Evolutionary conservation across 2,329 filamentous ascomycete genomes (phyloP).

Genomic region (Pseudocercospora musae): DNA sequence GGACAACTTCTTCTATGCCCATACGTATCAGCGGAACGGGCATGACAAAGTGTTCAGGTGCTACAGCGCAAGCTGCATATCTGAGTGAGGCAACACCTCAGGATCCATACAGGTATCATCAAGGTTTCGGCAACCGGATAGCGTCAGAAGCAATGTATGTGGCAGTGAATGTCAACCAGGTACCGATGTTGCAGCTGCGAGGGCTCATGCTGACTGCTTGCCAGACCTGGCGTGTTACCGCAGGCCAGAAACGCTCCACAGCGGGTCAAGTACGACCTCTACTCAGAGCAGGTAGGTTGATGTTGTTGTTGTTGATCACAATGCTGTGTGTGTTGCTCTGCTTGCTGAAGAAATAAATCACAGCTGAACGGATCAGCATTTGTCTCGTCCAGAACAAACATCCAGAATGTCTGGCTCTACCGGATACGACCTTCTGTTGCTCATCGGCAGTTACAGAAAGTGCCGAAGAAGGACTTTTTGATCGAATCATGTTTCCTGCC

Average conservation of each 20-base stretch:
- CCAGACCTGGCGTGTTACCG: slow-evolving; percentile 19
- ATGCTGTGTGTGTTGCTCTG: background rate
- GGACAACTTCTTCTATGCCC: background rate
- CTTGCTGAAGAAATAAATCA: background rate
- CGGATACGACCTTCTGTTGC: slow-evolving; percentile 32
- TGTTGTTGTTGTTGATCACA: background rate
- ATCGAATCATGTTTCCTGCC: slow-evolving; percentile 20
- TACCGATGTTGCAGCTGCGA: background rate
- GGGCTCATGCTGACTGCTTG: background rate
- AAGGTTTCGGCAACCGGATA: slow-evolving; percentile 25
- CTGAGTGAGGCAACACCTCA: slow-evolving; percentile 12
- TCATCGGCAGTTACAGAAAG: slow-evolving; percentile 8
- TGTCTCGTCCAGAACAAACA: slow-evolving; percentile 28
- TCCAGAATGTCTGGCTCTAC: slow-evolving; percentile 33
- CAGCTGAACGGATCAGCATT: slow-evolving; percentile 32
- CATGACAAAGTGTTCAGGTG: slow-evolving; percentile 6
- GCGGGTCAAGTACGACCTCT: slow-evolving; percentile 36
- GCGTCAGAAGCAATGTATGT: slow-evolving; percentile 21
- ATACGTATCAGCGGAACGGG: slow-evolving; percentile 1
- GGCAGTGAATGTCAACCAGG: background rate
- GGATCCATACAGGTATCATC: slow-evolving; percentile 25
- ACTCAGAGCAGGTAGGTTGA: slow-evolving; percentile 28
- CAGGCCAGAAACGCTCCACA: slow-evolving; percentile 29
- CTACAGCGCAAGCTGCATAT: slow-evolving; percentile 8
- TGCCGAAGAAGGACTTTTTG: slow-evolving; percentile 4